These are phyloP conservation scores for Hygrophila difformis DNA, from an alignment of 257 asterid species.

Conservation along the genomic window DNA sequence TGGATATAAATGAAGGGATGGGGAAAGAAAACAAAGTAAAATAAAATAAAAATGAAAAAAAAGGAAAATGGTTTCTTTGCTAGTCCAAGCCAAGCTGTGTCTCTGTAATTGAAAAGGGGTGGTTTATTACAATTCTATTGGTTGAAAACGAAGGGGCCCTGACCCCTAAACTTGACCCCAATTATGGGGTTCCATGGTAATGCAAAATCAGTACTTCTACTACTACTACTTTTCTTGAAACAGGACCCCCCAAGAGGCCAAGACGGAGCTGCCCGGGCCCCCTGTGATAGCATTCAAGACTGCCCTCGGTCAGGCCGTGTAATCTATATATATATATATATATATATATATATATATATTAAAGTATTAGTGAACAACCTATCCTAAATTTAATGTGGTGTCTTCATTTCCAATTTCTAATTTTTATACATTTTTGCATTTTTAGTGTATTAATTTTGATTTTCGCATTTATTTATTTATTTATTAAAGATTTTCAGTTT, in stretches of 20 bases:
- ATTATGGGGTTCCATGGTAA: conserved; percentile 23
- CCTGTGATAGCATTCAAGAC: conserved; percentile 4
- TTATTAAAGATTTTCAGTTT: neutral
- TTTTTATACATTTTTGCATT: too few relatives aligned
- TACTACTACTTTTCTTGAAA: conserved; percentile 1
- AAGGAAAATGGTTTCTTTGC: conserved; percentile 2
- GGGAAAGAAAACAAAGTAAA: conserved; percentile 28
- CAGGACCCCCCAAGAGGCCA: neutral
- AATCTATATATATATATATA: too few relatives aligned
- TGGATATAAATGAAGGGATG: conserved; percentile 14
- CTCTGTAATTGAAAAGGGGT: conserved; percentile 18
- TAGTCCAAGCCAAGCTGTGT: neutral
- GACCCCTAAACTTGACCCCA: too few relatives aligned
- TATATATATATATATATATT: too few relatives aligned
- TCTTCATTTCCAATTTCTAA: too few relatives aligned
- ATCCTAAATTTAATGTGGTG: too few relatives aligned
- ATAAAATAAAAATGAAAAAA: neutral
- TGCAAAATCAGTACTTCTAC: conserved; percentile 4
- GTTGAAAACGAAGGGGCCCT: conserved; percentile 27
- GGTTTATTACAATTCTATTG: conserved; percentile 16
- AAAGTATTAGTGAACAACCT: too few relatives aligned
- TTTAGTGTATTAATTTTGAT: too few relatives aligned
- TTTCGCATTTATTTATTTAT: too few relatives aligned
- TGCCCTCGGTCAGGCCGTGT: conserved; percentile 43
- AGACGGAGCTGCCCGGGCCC: conserved; percentile 20